Evolutionary conservation across 208 protist species (phyloP).

Genomic region (Leishmania aethiopica): DNA sequence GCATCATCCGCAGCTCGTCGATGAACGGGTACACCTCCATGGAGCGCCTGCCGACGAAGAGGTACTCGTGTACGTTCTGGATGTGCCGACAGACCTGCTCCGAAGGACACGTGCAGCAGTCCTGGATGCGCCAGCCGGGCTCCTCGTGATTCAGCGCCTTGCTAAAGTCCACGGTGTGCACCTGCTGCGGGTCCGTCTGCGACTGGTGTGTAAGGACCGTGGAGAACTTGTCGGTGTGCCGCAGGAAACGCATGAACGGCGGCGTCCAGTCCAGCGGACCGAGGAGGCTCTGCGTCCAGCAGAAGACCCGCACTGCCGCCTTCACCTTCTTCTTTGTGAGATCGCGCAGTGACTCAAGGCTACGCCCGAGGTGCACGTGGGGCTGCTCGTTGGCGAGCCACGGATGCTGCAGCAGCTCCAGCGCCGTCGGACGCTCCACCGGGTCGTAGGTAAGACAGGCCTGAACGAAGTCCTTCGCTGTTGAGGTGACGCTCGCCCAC

Average conservation of each 20-base stretch:
- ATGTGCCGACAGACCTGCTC: constrained; percentile 83
- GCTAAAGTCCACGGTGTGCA: constrained; percentile 77
- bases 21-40: constrained; percentile 81
- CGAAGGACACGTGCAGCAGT: constrained; percentile 78
- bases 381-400: constrained; percentile 62
- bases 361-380: constrained; percentile 54
- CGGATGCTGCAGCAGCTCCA: constrained; percentile 59
- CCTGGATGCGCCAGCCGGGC: constrained; percentile 60
- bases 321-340: constrained; percentile 75
- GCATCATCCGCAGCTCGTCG: constrained; percentile 66
- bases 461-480: constrained; percentile 64
- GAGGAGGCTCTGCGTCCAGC: constrained; percentile 66
- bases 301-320: constrained; percentile 69
- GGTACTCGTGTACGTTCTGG: constrained; percentile 87
- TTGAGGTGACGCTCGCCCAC: constrained; percentile 57
- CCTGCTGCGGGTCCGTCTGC: constrained; percentile 63
- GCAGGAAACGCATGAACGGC: constrained; percentile 85
- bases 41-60: constrained; percentile 75
- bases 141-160: constrained; percentile 46
- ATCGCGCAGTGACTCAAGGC: constrained; percentile 47
- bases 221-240: constrained; percentile 70
- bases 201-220: constrained; percentile 67
- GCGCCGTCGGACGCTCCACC: constrained; percentile 59
- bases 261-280: constrained; percentile 59
- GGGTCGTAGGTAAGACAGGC: constrained; percentile 73